Percentiles rank a stretch among this genome's conserved stretches.
These are phyloP conservation scores for Epithele typhae DNA, from an alignment of 768 basidiomycete genomes.

Conservation along the genomic window DNA sequence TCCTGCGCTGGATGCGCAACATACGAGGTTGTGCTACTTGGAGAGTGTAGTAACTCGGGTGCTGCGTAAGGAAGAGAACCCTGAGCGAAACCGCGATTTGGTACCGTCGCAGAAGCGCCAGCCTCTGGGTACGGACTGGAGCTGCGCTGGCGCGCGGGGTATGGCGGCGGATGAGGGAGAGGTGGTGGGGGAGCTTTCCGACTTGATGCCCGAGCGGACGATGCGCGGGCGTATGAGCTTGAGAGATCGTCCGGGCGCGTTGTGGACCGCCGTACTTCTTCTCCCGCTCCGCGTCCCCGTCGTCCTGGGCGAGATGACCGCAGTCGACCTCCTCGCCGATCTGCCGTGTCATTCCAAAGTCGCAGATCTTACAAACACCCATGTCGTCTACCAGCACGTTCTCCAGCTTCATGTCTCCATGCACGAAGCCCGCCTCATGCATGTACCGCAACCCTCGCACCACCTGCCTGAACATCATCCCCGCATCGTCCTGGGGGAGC, in stretches of 20 bases:
- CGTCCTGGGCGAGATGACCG: slow-evolving; percentile 33
- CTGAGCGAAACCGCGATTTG: slow-evolving; percentile 50
- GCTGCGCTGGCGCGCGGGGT: slow-evolving; percentile 45
- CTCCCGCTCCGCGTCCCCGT: slow-evolving; percentile 8
- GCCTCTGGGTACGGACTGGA: slow-evolving; percentile 37
- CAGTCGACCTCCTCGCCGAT: slow-evolving; percentile 47
- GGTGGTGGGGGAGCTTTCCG: slow-evolving; percentile 24
- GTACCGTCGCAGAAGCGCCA: slow-evolving; percentile 25
- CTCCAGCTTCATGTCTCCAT: slow-evolving; percentile 95
- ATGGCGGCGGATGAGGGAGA: slow-evolving; percentile 32
- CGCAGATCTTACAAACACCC: slow-evolving; percentile 79
- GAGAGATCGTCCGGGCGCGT: slow-evolving; percentile 6
- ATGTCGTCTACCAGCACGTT: slow-evolving; percentile 91
- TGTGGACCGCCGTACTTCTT: not conserved
- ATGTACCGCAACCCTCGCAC: slow-evolving; percentile 79
- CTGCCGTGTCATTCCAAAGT: slow-evolving; percentile 77
- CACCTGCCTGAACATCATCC: slow-evolving; percentile 84
- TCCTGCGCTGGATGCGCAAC: slow-evolving; percentile 74
- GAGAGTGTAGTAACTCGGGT: slow-evolving; percentile 78
- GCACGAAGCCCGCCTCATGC: slow-evolving; percentile 76
- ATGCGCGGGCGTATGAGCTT: slow-evolving; percentile 11
- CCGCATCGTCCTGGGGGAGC: slow-evolving; percentile 71
- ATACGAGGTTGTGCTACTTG: slow-evolving; percentile 33
- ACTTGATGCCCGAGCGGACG: slow-evolving; percentile 20
- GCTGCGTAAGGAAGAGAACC: slow-evolving; percentile 91